Evolutionary conservation across 2,329 filamentous ascomycete genomes (phyloP), one percentile per base, ranked within the genome.

Genomic region (Aspergillus vadensis): DNA sequence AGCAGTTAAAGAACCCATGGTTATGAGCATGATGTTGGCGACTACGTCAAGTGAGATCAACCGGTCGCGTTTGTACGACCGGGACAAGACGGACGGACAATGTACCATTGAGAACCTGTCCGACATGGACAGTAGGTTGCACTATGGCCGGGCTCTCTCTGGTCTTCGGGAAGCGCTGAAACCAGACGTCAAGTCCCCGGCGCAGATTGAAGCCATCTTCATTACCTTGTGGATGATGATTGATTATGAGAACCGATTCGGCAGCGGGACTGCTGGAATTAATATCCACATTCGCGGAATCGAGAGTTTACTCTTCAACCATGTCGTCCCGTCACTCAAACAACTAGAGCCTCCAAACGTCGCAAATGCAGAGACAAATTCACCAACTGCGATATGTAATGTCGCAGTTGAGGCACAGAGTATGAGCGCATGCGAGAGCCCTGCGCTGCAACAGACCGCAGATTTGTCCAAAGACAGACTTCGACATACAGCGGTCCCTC

Each of bases 11-110:
- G 65, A 70, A 51, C 68, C 65, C 5, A 69, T 71, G 69, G 63
- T 71, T n/a, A 70, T 71, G 67, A 69, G 68, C 44, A 70, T 70
- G 69, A 66, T 71, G 15, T 59, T 70, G 25, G 69, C 68, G 5
- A 70, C 59, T 57, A 62, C 65, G n/a, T 63, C 69, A 14, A 65
- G 64, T 30, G 65, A 69, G 36, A 66, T 68, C 32, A 61, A 67
- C 55, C 63, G 65, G n/a, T 63, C 61, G 8, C 62, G 55, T 49
- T 61, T 67, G 10, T 63, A 68, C 43, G 67, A 67, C n/a, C 50
- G 58, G 43, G 62, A 60, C 5, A 27, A 47, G 14, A 47, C 55
- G 2, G 56, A 49, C 23, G 63, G 51, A 25, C 30, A 47, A 32
- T 30, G 38, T 9, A 4, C 54, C 1, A 41, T 39, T 23, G 50